Base-by-base conservation (phyloP, 2,329 filamentous ascomycete genomes). In the Cordyceps farinosa region DNA sequence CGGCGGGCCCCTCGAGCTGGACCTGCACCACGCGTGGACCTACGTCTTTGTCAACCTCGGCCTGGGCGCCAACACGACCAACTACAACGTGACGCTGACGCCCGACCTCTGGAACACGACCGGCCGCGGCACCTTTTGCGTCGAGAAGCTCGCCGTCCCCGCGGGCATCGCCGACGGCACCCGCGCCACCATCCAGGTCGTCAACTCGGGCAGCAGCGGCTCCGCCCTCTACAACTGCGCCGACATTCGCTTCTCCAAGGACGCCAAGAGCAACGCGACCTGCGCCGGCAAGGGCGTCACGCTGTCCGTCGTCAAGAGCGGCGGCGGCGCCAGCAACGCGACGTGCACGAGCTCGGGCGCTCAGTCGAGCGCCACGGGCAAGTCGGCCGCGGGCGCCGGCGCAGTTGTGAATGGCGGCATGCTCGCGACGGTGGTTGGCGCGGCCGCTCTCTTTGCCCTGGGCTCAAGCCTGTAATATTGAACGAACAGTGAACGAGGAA, bases 181-280 rank as follows among this genome's bases (percentile, higher is more conserved):
- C 67, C 79, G 84, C 54, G 89, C 83, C 15, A 88, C 85, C 38
- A 77, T 92, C 62, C 90, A 92, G 76, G 85, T 92, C 58, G 82
- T 91, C 42, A 88, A 86, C 4, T 79, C 86, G 53, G 86, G 85
- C 34, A 79, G 83, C 29, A 78, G 77, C 4, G 82, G 80, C 27
- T 81, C 80, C 45, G 86, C 88, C 17, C 76, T 92, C 38, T 92
- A 91, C 75, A 90, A 88, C 75, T 93, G 90, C 74, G 87, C 89
- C 70, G 90, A 93, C 69, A 84, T 92, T 67, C 87, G 84, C 32
- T 88, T 93, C 77, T 82, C 80, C 38, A 76, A 78, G 58, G 76
- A 77, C 11, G 79, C 84, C 5, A 77, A 80, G 22, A 8, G 77
- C 9, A 77, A 82, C 34, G 72, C 77, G 8, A 77, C 82, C 64